These are phyloP conservation scores for Rhinocladiella similis DNA, from an alignment of 2,329 filamentous ascomycete genomes.

Conservation along the genomic window DNA sequence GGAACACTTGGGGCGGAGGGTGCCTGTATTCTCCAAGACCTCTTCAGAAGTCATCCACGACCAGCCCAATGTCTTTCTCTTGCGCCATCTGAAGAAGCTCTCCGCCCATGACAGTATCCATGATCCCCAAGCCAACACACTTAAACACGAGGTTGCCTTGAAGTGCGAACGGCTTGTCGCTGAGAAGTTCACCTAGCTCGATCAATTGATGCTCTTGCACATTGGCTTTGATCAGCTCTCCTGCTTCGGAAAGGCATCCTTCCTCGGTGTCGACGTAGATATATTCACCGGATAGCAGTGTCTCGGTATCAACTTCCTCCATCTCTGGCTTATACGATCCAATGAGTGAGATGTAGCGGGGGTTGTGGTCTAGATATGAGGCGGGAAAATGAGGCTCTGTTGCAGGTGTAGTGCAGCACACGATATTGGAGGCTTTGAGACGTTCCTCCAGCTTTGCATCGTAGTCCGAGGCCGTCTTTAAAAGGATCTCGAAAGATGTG, in stretches of 20 bases:
- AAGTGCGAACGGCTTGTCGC: slow-evolving; percentile 17
- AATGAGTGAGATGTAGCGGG: slow-evolving; percentile 52
- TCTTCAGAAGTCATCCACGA: slow-evolving; percentile 39
- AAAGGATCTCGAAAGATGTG: slow-evolving; percentile 36
- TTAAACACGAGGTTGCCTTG: slow-evolving; percentile 50
- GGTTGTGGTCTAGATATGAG: slow-evolving; percentile 37
- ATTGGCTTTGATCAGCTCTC: slow-evolving; percentile 44
- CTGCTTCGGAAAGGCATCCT: slow-evolving; percentile 44
- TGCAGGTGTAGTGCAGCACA: slow-evolving; percentile 54
- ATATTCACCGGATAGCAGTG: slow-evolving; percentile 57
- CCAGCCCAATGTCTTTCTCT: slow-evolving; percentile 35
- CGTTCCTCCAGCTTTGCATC: slow-evolving; percentile 31
- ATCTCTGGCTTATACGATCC: slow-evolving; percentile 58
- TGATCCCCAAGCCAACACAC: slow-evolving; percentile 53
- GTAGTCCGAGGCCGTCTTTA: slow-evolving; percentile 63
- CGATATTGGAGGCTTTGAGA: slow-evolving; percentile 41
- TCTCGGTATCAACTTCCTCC: slow-evolving; percentile 50
- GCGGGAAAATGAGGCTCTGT: slow-evolving; percentile 45
- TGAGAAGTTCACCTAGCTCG: slow-evolving; percentile 45
- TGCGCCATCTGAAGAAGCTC: slow-evolving; percentile 40
- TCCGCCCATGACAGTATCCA: slow-evolving; percentile 50
- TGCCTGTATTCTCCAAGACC: background rate
- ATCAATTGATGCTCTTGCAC: slow-evolving; percentile 40
- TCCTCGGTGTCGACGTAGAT: slow-evolving; percentile 59
- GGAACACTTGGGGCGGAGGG: background rate